Base-by-base conservation (phyloP, 345 rosid genomes). In the Citrus medica region DNA sequence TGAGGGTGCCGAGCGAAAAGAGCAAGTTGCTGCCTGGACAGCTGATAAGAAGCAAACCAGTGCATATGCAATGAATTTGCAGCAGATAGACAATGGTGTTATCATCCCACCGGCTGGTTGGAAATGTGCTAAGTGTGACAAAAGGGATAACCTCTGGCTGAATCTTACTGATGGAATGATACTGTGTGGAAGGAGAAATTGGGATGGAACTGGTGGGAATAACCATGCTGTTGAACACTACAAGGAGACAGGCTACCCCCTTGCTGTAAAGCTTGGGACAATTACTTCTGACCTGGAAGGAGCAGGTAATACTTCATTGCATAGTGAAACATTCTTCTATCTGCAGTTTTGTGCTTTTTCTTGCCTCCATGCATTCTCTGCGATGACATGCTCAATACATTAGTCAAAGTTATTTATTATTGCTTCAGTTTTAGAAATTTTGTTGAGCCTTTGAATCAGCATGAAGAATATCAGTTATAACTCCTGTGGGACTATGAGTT, bases 131-230 rank as follows among this genome's bases (percentile, higher is more conserved):
- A 97, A 92, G 87, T 97, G 99, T 78, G 98, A 97, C 67, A 92
- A 97, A 85, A 92, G 74, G 71, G 95, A 97, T 30, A 97, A 97
- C 84, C 92, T 97, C 28, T 97, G 99, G 98, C 83, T 97, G 78
- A 97, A 97, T 90, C 92, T 94, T 81, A 90, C 98, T 6, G 99
- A 97, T 86, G 99, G 99, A 76, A 86, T 87, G 93, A 94, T 93
- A 79, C 95, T 94, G n/a, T 97, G 98, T 77, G 98, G 99, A 64
- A 86, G 99, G 83, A 94, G 78, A 79, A 94, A 93, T 83, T 97
- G 98, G 98, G 98, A 93, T 86, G 99, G 98, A 80, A 93, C 88
- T 85, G 99, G 98, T 67, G 99, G 98, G 67, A 97, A 97, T 83
- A 87, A 97, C 82, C 99, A 97, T 85, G 99, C 99, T 1, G 75